Evolutionary conservation across 2,329 filamentous ascomycete species (phyloP), one percentile per base, ranked within the genome.

Genomic region (Neurospora sp.): DNA sequence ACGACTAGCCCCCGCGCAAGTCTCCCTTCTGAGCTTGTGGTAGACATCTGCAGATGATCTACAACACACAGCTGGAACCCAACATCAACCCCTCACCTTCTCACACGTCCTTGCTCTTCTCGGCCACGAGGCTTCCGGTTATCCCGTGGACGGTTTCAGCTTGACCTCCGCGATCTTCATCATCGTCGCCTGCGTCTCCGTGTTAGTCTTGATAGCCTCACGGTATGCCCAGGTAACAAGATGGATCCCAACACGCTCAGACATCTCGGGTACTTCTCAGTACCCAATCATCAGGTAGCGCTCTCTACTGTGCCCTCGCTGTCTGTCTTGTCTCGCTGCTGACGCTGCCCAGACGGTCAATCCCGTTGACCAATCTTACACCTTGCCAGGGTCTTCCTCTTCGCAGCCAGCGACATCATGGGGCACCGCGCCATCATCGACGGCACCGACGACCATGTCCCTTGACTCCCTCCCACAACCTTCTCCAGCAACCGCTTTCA

Each of bases 211-310:
- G 15, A 62, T 10, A 62, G 52, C 28, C 28, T 62, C 52, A 69
- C 73, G 78, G 75, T 71, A 79, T 79, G 78, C 76, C 71, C 70
- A 74, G 69, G 69, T 73, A 70, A 74, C 69, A 66, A 62, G 52
- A 81, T 81, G 80, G 80, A 81, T 74, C 75, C 77, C 33, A 78
- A 80, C 68, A 75, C 80, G 15, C 74, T 81, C 46, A 79, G 75
- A 76, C 77, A 80, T 62, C 76, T 81, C 71, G 79, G 79, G 73
- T 81, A 79, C 75, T 81, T 82, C 74, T 76, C 79, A 69, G 79
- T 78, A 68, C 79, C 79, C 68, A 81, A 80, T 66, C 78, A 76
- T 57, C 80, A 80, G 76, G 79, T 80, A 78, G 33, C 66, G 65
- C 66, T 46, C 62, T 66, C 69, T 40, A 67, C 36, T 19, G 33